Evolutionary conservation across 176 grass and related monocot species (phyloP).

Genomic region (Ensete glaucum): DNA sequence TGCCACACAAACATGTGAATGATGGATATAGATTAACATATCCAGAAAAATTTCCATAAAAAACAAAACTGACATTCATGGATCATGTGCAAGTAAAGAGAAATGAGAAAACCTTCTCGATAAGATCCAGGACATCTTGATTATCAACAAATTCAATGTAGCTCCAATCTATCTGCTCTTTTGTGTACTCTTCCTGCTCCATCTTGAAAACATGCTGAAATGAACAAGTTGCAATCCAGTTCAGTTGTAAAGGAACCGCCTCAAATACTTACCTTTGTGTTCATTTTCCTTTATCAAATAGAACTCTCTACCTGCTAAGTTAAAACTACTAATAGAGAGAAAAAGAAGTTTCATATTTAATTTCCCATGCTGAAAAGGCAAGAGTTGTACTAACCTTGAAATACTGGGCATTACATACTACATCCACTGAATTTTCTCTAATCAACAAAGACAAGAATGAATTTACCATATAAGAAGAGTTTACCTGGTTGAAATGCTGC

Average conservation of each 20-base stretch:
- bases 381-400: neutral
- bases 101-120: conserved; percentile 7
- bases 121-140: conserved; percentile 3
- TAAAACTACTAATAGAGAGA: no score
- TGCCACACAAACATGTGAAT: neutral
- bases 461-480: neutral
- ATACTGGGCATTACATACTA: neutral
- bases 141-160: conserved; percentile 12
- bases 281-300: no score
- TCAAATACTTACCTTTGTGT: no score
- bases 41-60: neutral
- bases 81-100: neutral
- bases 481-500: conserved; percentile 21
- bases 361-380: neutral
- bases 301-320: no score
- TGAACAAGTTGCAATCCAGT: neutral
- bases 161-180: conserved; percentile 1
- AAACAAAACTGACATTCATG: neutral
- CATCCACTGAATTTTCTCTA: neutral
- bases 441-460: neutral
- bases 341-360: no score
- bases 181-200: conserved; percentile 10
- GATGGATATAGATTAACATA: neutral
- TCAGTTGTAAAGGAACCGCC: conserved; percentile 11
- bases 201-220: conserved; percentile 14